phyloP scores from a whole-genome alignment of 2,329 filamentous ascomycete species.

The Magnaporthiopsis rhizophila region DNA sequence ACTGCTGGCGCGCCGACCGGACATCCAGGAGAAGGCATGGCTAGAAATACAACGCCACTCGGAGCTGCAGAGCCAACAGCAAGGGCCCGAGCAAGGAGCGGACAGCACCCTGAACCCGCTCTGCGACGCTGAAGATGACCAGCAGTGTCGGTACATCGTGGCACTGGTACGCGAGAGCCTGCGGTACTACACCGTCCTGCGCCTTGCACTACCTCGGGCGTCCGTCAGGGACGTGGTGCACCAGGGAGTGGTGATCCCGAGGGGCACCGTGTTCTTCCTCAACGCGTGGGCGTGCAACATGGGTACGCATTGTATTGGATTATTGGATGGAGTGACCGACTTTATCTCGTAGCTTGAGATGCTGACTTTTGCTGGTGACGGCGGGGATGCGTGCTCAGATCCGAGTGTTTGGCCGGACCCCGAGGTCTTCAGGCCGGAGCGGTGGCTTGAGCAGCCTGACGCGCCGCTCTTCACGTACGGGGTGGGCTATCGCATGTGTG shows the following conservation, averaged over 20 bases:
- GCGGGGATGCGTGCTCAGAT: background rate
- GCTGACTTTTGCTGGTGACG: background rate
- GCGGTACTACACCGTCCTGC: conserved; percentile 54
- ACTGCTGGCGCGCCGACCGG: conserved; percentile 48
- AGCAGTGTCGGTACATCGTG: conserved; percentile 55
- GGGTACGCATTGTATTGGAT: background rate
- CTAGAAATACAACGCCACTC: conserved; percentile 48
- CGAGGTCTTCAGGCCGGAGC: conserved; percentile 1
- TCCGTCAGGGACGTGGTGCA: conserved; percentile 54
- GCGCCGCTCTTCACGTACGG: conserved; percentile 56
- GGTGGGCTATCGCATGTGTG: conserved; percentile 60
- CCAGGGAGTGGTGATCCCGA: conserved; percentile 48
- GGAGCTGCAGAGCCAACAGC: conserved; percentile 1
- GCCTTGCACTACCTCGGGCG: conserved; percentile 52
- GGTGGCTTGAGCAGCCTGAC: conserved; percentile 5
- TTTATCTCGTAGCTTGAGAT: conserved; percentile 20
- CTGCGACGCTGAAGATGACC: conserved; percentile 53
- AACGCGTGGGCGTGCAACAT: conserved; percentile 22
- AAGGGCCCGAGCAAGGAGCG: background rate
- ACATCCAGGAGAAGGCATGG: conserved; percentile 54
- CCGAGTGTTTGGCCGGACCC: background rate
- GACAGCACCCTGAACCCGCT: conserved; percentile 34
- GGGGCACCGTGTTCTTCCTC: conserved; percentile 58
- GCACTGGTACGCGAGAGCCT: conserved; percentile 56
- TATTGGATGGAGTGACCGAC: background rate